Conservation (phyloP, 495 filamentous ascomycete genomes). For the Penicillium cosmopolitanum region DNA sequence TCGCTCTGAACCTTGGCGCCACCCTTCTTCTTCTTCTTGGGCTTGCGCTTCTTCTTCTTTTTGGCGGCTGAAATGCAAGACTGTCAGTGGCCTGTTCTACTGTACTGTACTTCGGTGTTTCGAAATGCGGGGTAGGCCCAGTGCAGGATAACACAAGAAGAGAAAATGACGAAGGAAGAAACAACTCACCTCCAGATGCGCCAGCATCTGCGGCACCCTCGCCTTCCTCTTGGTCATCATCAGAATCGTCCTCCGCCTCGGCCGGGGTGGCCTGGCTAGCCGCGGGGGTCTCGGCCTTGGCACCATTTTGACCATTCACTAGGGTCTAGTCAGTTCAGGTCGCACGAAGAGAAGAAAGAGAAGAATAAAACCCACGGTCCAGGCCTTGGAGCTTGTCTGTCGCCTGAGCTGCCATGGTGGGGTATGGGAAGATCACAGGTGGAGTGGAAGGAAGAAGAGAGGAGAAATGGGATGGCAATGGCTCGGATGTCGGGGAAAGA, state of each 20-base stretch:
- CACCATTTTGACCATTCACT: conserved; percentile 56
- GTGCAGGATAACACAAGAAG: background rate
- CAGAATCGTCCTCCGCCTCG: conserved; percentile 67
- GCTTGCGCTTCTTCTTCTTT: conserved; percentile 82
- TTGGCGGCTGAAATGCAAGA: conserved; percentile 53
- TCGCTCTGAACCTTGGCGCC: conserved; percentile 71
- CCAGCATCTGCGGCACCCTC: conserved; percentile 43
- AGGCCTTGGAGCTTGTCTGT: conserved; percentile 56
- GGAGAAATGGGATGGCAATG: conserved; percentile 16
- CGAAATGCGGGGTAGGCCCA: background rate
- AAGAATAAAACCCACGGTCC: conserved; percentile 42
- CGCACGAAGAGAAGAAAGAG: background rate
- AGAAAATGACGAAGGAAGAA: background rate
- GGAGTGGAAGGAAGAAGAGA: conserved; percentile 23
- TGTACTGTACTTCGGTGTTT: background rate
- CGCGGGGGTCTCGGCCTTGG: conserved; percentile 45
- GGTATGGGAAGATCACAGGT: conserved; percentile 14
- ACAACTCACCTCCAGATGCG: conserved; percentile 46
- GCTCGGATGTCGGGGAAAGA: conserved; percentile 32
- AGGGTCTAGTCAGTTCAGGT: conserved; percentile 27
- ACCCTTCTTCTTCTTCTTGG: conserved; percentile 73
- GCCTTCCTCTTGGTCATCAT: conserved; percentile 62
- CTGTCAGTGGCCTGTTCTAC: conserved; percentile 9
- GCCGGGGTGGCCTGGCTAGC: conserved; percentile 38
- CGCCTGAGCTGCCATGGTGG: conserved; percentile 58